Conservation (phyloP, 140 eudicot genomes). For the Flaveria floridana region DNA sequence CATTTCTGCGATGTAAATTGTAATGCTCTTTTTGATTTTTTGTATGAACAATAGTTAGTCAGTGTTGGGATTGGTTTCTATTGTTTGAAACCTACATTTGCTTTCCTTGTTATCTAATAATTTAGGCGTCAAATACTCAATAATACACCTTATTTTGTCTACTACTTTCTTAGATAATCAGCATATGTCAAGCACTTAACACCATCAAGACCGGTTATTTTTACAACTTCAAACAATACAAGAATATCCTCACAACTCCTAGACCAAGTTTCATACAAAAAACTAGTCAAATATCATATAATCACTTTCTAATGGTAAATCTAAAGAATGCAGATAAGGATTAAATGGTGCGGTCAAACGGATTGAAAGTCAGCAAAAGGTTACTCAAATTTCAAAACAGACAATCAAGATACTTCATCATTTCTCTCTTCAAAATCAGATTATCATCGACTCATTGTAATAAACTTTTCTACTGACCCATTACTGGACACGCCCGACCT, state of each 20-base stretch:
- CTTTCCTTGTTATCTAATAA: background rate
- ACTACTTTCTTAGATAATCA: background rate
- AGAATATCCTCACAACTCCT: slow-evolving; percentile 10
- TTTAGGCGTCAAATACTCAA: slow-evolving; percentile 1
- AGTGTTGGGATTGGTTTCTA: background rate
- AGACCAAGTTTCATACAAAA: background rate
- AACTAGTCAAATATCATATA: background rate
- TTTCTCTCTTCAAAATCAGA: background rate
- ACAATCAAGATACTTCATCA: background rate
- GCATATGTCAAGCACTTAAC: background rate
- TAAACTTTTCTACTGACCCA: background rate
- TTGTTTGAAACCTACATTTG: background rate
- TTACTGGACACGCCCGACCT: too few species aligned
- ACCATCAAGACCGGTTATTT: background rate
- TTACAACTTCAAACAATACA: background rate
- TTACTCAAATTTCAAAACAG: background rate
- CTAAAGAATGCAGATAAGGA: background rate
- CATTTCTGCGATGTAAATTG: slow-evolving; percentile 15
- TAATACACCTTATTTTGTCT: background rate
- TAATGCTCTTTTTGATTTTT: background rate
- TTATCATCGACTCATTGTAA: background rate
- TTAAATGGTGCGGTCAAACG: background rate
- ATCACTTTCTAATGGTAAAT: background rate
- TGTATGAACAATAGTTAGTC: background rate
- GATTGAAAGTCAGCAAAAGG: slow-evolving; percentile 2